Base-by-base conservation (phyloP, 2,329 filamentous ascomycete species). In the Colletotrichum magnum region DNA sequence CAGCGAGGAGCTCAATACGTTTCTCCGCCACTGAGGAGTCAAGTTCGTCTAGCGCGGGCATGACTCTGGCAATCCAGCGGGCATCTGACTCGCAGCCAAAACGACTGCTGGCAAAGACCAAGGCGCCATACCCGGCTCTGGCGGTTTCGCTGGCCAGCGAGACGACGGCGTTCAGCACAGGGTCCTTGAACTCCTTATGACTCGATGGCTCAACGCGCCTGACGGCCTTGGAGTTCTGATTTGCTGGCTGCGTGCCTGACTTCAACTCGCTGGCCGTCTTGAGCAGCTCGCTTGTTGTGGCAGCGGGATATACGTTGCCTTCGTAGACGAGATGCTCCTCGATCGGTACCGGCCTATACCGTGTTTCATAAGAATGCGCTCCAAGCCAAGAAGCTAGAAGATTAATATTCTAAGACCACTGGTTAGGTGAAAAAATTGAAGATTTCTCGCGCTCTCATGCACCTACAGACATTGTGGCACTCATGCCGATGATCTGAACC, bases 401-500 rank as follows among this genome's bases (percentile, higher is more conserved):
- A 63, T 89, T 85, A 58, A 92, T 91, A 74, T 94, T 94, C 90
- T 93, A 43, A 12, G 41, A 13, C 10, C 15, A 12, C 9, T 15
- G 15, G 45, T 68, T 16, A 68, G 61, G 6, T 9, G 48, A 7
- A 41, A 6, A 16, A 21, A 10, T 12, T 21, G 13, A 18, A 16
- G 21, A 41, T 12, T 10, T 10, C 5, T 21, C 18, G 52, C 16
- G 6, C 10, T 13, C 13, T 12, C 28, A 15, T 36, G 18, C 18
- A 79, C 86, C 74, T 80, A 93, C 91, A 63, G 90, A 90, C 54
- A 95, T 82, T 0, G 93, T 94, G 5, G 93, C 93, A 74, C 93
- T 94, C 93, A 95, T 94, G 72, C 91, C 92, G 67, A 94, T 82
- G 21, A 94, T 89, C 75, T 94, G 92, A 18, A 93, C 84, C 26